Conservation (phyloP, 495 filamentous ascomycete species). For the Acidomyces sp. region DNA sequence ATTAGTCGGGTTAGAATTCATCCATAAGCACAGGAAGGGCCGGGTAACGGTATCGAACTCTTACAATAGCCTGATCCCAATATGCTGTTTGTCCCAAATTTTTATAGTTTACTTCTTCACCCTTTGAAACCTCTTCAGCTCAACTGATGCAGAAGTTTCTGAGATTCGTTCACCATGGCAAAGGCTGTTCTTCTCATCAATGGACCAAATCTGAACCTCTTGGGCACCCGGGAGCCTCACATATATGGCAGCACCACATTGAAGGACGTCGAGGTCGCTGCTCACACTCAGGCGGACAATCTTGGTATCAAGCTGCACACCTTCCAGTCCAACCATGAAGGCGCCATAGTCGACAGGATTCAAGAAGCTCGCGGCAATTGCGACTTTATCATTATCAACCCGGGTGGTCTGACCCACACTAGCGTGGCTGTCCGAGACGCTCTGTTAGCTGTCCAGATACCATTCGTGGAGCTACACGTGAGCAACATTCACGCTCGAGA, state of each 20-base stretch:
- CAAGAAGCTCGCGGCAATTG: slow-evolving; percentile 43
- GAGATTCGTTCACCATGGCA: slow-evolving; percentile 3
- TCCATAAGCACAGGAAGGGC: too few species aligned
- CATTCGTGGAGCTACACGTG: slow-evolving; percentile 61
- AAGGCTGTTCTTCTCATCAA: slow-evolving; percentile 58
- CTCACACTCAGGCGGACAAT: slow-evolving; percentile 31
- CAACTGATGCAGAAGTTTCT: too few species aligned
- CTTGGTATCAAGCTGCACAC: slow-evolving; percentile 25
- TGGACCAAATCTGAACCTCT: slow-evolving; percentile 69
- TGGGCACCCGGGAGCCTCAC: slow-evolving; percentile 57
- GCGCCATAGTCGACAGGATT: slow-evolving; percentile 77
- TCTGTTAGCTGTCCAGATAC: slow-evolving; percentile 46
- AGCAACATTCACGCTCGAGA: slow-evolving; percentile 56
- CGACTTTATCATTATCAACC: slow-evolving; percentile 51
- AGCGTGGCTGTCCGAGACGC: slow-evolving; percentile 57
- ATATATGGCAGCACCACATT: slow-evolving; percentile 51
- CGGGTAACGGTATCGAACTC: too few species aligned
- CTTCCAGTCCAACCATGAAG: slow-evolving; percentile 48
- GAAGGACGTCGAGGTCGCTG: slow-evolving; percentile 38
- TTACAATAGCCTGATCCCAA: too few species aligned
- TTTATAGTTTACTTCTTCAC: too few species aligned
- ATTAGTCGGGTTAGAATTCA: too few species aligned
- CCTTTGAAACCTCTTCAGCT: too few species aligned
- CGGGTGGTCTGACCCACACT: slow-evolving; percentile 56
- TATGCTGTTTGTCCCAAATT: too few species aligned